These are phyloP conservation scores for Calonectria hawksworthii DNA, from an alignment of 2,329 filamentous ascomycete genomes.

Conservation along the genomic window DNA sequence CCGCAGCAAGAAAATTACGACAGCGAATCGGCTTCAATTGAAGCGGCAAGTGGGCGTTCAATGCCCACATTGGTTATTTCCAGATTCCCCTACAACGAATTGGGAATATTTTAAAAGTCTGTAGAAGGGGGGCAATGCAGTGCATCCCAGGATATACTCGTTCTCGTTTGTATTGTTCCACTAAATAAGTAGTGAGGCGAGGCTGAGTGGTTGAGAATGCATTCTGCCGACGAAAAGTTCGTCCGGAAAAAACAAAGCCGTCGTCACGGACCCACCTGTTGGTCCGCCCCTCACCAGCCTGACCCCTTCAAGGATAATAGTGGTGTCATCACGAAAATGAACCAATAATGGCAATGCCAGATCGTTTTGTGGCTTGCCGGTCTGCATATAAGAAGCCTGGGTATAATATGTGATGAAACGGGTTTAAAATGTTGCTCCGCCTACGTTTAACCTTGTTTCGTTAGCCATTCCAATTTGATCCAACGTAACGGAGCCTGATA, in stretches of 20 bases:
- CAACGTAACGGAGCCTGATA: background rate
- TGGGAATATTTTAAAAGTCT: background rate
- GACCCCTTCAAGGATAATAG: background rate
- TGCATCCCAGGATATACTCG: background rate
- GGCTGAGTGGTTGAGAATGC: background rate
- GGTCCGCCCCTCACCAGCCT: background rate
- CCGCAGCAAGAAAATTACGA: background rate
- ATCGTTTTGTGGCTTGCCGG: background rate
- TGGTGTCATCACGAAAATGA: background rate
- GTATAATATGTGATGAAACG: background rate
- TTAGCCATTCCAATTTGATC: background rate
- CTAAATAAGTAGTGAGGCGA: background rate
- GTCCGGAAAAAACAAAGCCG: background rate
- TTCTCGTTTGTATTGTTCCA: background rate
- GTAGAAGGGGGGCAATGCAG: background rate
- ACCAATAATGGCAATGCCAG: background rate
- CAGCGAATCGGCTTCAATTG: background rate
- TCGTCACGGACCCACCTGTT: background rate
- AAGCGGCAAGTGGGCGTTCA: background rate
- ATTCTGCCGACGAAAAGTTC: background rate
- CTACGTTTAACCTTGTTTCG: background rate
- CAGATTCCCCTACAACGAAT: background rate
- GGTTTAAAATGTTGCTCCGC: background rate
- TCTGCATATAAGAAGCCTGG: background rate
- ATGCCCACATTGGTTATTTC: background rate